Base-by-base conservation (phyloP, 345 rosid species). In the Heritiera littoralis region DNA sequence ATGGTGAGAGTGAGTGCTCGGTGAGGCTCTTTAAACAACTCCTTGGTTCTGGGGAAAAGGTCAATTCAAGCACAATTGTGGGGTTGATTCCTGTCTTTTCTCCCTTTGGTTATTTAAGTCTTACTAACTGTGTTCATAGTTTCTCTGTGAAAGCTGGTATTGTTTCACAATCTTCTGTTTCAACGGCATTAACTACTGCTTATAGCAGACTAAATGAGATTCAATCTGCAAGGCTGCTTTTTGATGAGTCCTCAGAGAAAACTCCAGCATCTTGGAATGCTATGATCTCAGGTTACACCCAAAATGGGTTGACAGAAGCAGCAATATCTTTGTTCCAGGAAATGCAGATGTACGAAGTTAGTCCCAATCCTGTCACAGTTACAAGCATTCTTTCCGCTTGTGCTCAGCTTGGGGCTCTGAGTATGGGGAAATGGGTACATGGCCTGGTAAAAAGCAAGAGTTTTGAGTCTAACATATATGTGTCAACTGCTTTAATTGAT, bases 181-280 rank as follows among this genome's bases (percentile, higher is more conserved):
- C 91, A 80, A 88, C 90, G 77, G 93, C 95, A 40, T 79, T 91
- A 51, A 85, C 79, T 9, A 88, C 95, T 17, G 91, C 81, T 30
- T 91, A 88, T 55, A 76, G 86, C 59, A 88, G 90, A 85, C 80
- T 88, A 79, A 87, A 88, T 83, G 90, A 88, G 80, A 87, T 88
- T 74, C 81, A 85, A 80, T 65, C 72, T 46, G 93, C 95, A 1
- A 72, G 86, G 38, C 54, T 78, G 59, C 83, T 87, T 60, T 91
- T 91, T 56, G 84, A 89, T 40, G 88, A 87, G 80, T 82, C 92
- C n/a, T 76, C 71, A 1, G 89, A 89, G 74, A 91, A 85, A 82
- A 83, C 85, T 66, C 78, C 86, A 78, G 92, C 92, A 38, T 87
- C 90, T 56, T 91, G 95, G 95, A 89, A 89, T 82, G 89, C 95